Evolutionary conservation across 306 rosid species (phyloP).

Genomic region (Vigna radiata): DNA sequence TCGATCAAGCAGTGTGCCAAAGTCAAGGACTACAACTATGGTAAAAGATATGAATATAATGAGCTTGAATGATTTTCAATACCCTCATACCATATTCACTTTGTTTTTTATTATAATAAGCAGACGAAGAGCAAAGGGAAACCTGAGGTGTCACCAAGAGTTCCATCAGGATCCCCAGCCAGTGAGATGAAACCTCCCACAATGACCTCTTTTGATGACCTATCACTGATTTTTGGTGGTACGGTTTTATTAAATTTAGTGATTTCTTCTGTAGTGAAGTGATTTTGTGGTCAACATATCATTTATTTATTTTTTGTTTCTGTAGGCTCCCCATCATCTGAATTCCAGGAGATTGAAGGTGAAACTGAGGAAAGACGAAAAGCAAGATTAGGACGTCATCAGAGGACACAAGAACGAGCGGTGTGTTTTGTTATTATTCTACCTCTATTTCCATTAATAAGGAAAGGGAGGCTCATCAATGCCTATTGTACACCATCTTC

Average conservation of each 20-base stretch:
- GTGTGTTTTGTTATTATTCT: slow-evolving; percentile 56
- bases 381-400: slow-evolving; percentile 77
- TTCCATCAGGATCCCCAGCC: slow-evolving; percentile 57
- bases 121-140: slow-evolving; percentile 54
- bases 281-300: slow-evolving; percentile 3
- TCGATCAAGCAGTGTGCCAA: slow-evolving; percentile 85
- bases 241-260: slow-evolving; percentile 42
- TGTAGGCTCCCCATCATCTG: slow-evolving; percentile 62
- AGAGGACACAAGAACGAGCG: slow-evolving; percentile 71
- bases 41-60: slow-evolving; percentile 51
- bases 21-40: slow-evolving; percentile 68
- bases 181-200: slow-evolving; percentile 62
- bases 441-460: slow-evolving; percentile 14
- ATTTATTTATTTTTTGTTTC: slow-evolving; percentile 32
- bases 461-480: slow-evolving; percentile 14
- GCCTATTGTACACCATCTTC: slow-evolving; percentile 12
- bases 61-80: slow-evolving; percentile 35
- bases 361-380: slow-evolving; percentile 90
- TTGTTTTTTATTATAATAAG: slow-evolving; percentile 52
- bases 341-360: slow-evolving; percentile 80
- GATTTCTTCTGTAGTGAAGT: slow-evolving; percentile 27
- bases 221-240: slow-evolving; percentile 79
- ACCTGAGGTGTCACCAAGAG: slow-evolving; percentile 57
- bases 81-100: slow-evolving; percentile 39
- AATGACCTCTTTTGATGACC: slow-evolving; percentile 64